Evolutionary conservation across 2,329 filamentous ascomycete species (phyloP).

Genomic region (Colletotrichum lini): DNA sequence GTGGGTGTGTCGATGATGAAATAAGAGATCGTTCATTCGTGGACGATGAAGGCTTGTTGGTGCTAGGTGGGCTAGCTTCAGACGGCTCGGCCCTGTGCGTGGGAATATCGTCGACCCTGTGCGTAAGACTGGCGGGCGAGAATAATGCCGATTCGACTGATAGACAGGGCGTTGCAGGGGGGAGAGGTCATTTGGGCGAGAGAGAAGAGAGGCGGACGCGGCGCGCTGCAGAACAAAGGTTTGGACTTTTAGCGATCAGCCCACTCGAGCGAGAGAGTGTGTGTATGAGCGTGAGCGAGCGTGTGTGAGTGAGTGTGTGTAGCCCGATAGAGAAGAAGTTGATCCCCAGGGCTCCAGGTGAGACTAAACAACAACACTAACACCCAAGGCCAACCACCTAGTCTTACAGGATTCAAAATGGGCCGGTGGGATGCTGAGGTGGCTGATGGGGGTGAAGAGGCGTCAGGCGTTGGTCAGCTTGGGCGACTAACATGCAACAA

Average conservation of each 20-base stretch:
- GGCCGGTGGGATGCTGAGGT: conserved; percentile 7
- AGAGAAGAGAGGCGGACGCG: background rate
- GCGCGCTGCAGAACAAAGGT: conserved; percentile 6
- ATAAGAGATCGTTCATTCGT: conserved; percentile 43
- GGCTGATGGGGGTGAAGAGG: background rate
- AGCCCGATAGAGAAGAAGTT: background rate
- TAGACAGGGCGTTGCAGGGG: background rate
- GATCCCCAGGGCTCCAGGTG: background rate
- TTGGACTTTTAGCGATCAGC: conserved; percentile 18
- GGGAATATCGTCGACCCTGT: conserved; percentile 30
- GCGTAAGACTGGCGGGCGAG: conserved; percentile 23
- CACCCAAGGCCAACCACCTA: background rate
- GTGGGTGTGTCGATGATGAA: conserved; percentile 43
- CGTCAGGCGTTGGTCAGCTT: conserved; percentile 25
- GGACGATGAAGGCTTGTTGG: conserved; percentile 36
- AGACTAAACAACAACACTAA: conserved; percentile 3
- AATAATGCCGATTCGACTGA: conserved; percentile 7
- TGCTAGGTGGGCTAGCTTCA: conserved; percentile 26
- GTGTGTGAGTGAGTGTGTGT: background rate
- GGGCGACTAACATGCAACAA: conserved; percentile 8
- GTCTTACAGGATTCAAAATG: conserved; percentile 20
- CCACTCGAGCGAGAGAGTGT: background rate
- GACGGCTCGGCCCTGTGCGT: conserved; percentile 38
- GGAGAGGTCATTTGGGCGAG: background rate
- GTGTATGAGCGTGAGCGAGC: background rate